Base-by-base conservation (phyloP, 1,284 basidiomycete genomes). In the Ganoderma lucidum region DNA sequence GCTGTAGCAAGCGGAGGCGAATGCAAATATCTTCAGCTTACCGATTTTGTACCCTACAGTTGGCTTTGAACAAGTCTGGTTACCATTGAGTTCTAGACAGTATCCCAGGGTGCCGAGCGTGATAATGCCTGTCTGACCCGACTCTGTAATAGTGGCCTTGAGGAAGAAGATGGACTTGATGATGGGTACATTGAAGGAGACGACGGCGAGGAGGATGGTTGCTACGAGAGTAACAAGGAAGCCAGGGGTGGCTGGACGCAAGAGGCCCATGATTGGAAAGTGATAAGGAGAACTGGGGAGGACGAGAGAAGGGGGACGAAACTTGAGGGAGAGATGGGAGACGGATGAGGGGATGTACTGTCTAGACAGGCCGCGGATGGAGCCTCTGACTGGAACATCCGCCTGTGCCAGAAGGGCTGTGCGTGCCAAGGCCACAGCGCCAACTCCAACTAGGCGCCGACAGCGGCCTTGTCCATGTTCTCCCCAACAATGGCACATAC, bases 71-170 rank as follows among this genome's bases (percentile, higher is more conserved):
- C 96, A 97, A 15, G 83, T 90, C n/a, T 86, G 88, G 15, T 83
- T 84, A 37, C 85, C 84, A 1, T 77, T 74, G 3, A 90, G 76
- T 58, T 90, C 81, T 5, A 91, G 63, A 78, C 96, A 97, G 75
- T 95, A 97, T 0, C 96, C 96, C 58, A 97, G 80, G 0, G 93
- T 94, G 0, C 96, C 96, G 76, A 97, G 92, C 0, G 88, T 93
- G 56, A 96, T 87, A 1, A 84, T 82, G 19, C 93, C 94, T 61
- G 81, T 84, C 58, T 85, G 78, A 30, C 84, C 82, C 37, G 84
- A 81, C 6, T 82, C 80, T 0, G 83, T 75, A 67, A 94, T 86
- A 1, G 81, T 86, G 1, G 94, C 96, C 77, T 91, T 89, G 77
- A 97, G 89, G 80, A 97, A 96, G 82, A 87, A 96, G 48, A 96